A percentile compares a stretch with the other conserved stretches of the same genome.
Conservation (phyloP, 164 flowering plant genomes). For the Hamamelis virginiana region DNA sequence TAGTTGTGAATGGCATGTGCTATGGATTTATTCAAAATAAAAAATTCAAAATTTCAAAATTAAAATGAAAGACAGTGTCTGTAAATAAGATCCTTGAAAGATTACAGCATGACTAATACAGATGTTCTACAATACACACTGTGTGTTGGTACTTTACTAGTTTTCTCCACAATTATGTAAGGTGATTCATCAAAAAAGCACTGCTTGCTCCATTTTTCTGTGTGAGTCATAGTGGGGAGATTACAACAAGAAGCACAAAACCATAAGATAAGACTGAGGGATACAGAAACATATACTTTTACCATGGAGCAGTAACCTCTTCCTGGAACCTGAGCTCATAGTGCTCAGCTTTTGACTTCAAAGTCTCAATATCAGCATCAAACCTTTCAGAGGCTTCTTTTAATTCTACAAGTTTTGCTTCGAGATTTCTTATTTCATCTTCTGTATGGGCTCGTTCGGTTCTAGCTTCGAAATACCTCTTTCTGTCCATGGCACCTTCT, state of each 20-base stretch:
- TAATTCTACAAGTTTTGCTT: constrained; percentile 35
- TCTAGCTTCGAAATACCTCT: constrained; percentile 31
- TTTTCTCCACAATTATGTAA: background rate
- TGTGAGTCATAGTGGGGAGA: background rate
- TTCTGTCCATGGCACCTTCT: constrained; percentile 25
- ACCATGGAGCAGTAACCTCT: constrained; percentile 35
- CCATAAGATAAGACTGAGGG: background rate
- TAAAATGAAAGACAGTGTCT: background rate
- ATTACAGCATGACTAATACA: background rate
- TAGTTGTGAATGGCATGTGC: background rate
- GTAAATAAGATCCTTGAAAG: background rate
- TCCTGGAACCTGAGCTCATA: constrained; percentile 26
- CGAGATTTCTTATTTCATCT: constrained; percentile 29
- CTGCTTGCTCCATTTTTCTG: background rate
- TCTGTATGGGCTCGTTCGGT: constrained; percentile 16
- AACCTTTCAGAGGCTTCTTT: constrained; percentile 19
- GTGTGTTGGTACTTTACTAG: background rate
- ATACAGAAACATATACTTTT: constrained; percentile 1
- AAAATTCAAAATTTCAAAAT: too few species aligned
- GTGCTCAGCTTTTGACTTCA: constrained; percentile 24
- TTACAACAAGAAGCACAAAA: background rate
- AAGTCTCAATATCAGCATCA: constrained; percentile 22
- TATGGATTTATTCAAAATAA: background rate
- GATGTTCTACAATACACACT: background rate
- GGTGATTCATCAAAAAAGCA: background rate